phyloP scores from a whole-genome alignment of 768 basidiomycete species.

The Agaricus subrufescens region DNA sequence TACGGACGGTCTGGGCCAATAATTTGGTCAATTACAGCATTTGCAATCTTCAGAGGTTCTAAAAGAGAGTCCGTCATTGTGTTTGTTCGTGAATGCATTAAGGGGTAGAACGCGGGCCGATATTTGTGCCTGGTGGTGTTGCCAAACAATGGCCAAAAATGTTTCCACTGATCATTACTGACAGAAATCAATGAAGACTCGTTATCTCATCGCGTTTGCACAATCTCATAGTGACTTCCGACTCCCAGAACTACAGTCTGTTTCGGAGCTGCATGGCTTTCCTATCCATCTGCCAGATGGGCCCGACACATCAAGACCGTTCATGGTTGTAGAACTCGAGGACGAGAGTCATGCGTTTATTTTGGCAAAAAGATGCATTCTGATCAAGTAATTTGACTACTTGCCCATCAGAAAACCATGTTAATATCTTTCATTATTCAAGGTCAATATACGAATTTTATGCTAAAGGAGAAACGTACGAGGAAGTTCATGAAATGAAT shows the following conservation, averaged over 20 bases:
- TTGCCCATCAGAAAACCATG: background rate
- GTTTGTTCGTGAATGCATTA: background rate
- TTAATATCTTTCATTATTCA: background rate
- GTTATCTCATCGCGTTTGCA: slow-evolving; percentile 69
- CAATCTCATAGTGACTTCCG: slow-evolving; percentile 81
- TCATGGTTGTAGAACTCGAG: slow-evolving; percentile 67
- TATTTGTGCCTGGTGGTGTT: background rate
- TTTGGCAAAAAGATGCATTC: slow-evolving; percentile 74
- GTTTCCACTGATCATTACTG: background rate
- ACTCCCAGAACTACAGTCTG: slow-evolving; percentile 74
- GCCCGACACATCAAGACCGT: slow-evolving; percentile 55
- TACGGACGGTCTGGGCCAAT: background rate
- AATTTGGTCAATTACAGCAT: slow-evolving; percentile 6
- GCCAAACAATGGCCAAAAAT: background rate
- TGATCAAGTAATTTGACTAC: slow-evolving; percentile 60
- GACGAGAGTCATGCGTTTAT: slow-evolving; percentile 67
- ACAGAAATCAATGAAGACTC: slow-evolving; percentile 20
- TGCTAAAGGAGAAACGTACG: slow-evolving; percentile 65
- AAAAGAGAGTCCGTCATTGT: background rate
- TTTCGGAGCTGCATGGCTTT: slow-evolving; percentile 73
- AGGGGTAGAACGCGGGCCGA: too few relatives aligned
- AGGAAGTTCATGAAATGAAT: slow-evolving; percentile 59
- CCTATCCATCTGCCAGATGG: slow-evolving; percentile 42
- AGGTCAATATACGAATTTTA: slow-evolving; percentile 81
- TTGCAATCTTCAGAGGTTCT: background rate